Conservation (phyloP, 225 moss, liverwort and hornwort species). For the Straminergon stramineum region DNA sequence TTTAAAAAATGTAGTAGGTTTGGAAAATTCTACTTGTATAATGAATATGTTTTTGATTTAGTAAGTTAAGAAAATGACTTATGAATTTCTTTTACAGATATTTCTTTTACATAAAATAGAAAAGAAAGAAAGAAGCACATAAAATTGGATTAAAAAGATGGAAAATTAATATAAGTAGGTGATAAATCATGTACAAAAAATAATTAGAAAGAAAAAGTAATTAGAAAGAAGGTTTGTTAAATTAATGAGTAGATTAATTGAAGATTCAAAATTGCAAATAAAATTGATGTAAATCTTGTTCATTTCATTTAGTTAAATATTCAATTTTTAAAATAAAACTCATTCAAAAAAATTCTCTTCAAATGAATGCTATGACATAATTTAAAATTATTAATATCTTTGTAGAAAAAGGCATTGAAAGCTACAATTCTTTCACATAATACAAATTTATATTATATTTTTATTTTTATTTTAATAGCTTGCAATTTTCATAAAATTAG, state of each 20-base stretch:
- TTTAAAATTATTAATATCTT: too few relatives aligned
- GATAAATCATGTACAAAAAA: not conserved
- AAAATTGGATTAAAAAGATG: not conserved
- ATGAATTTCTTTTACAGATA: accelerated
- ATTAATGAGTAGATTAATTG: not conserved
- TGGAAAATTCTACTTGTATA: too few relatives aligned
- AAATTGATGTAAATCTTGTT: not conserved
- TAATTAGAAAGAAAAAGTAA: too few relatives aligned
- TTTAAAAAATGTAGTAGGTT: not conserved
- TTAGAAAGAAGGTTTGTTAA: too few relatives aligned
- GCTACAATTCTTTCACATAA: not conserved
- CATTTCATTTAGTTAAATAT: not conserved
- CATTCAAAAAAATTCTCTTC: too few relatives aligned
- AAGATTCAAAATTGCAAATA: not conserved
- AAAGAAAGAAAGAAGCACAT: accelerated
- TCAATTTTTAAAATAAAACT: not conserved
- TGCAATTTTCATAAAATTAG: not conserved
- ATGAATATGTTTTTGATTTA: not conserved
- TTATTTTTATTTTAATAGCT: not conserved
- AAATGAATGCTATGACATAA: too few relatives aligned
- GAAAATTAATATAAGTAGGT: not conserved
- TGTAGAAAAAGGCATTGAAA: not conserved
- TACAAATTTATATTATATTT: accelerated
- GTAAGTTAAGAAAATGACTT: not conserved
- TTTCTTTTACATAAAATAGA: not conserved